Evolutionary conservation across 1,139 yeast species (phyloP), one percentile per base, ranked within the genome.

Genomic region (Candida dubliniensis): DNA sequence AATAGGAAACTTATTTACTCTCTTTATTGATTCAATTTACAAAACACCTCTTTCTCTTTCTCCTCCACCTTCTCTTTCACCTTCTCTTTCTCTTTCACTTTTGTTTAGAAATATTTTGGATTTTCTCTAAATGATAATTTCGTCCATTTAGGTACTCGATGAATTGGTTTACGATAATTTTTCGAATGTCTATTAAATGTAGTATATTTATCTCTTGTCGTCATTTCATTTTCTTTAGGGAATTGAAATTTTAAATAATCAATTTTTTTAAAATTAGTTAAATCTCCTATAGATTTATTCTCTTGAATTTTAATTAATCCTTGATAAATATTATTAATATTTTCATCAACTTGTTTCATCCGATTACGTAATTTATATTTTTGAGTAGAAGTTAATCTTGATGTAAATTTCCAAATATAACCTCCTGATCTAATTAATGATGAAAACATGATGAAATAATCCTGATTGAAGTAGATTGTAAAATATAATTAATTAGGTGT

Each of bases 61-160:
- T n/a, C n/a, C n/a, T n/a, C n/a, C n/a, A n/a, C 8, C 40, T 37
- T 23, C 27, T 3, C 8, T 34, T 37, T 23, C 27, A 31, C 33
- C 6, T 9, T 24, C n/a, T 11, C 27, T n/a, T 13, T 9, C 8
- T 11, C 33, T 3, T 9, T 24, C n/a, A 9, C 27, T n/a, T 13
- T 9, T 4, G 6, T 14, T 44, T 74, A 90, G 66, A 84, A 88
- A 63, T 87, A 79, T 51, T 79, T 76, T 38, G 97, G 97, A 59
- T 87, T 86, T 46, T 77, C 81, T 70, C 97, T 82, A 63, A 85
- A 77, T 12, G 96, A 82, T 51, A 81, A 64, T 68, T 86, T 88
- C 45, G 98, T 91, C 95, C 96, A 89, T 59, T 88, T 87, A 15
- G 96, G 96, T 30, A 84, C 86, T 63, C 70, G 80, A 62, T 93